Percentiles rank a stretch among this genome's conserved stretches.
These are phyloP conservation scores for Anethum foeniculum DNA, from an alignment of 140 eudicot species.

Conservation along the genomic window DNA sequence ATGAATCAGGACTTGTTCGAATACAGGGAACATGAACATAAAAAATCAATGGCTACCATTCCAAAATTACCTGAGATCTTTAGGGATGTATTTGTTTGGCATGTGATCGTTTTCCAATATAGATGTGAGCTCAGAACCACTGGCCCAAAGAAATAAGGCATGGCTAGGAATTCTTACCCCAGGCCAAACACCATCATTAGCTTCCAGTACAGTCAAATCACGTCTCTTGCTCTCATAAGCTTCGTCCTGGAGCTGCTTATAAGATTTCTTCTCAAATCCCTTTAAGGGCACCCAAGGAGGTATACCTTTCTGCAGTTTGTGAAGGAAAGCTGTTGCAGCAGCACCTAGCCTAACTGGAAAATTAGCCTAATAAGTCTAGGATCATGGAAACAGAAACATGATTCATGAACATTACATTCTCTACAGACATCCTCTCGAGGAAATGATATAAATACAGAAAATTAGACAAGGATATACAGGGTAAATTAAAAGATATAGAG, in stretches of 20 bases:
- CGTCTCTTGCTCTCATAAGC: slow-evolving; percentile 83
- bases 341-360: slow-evolving; percentile 76
- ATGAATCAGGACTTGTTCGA: not conserved
- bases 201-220: slow-evolving; percentile 87
- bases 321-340: slow-evolving; percentile 76
- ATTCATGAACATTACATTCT: not conserved
- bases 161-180: slow-evolving; percentile 83
- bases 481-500: not conserved
- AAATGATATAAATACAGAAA: not conserved
- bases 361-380: slow-evolving; percentile 5
- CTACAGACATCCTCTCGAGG: too few relatives aligned
- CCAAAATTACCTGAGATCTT: slow-evolving; percentile 61
- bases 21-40: not conserved
- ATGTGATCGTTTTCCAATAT: slow-evolving; percentile 78
- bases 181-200: slow-evolving; percentile 91
- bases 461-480: not conserved
- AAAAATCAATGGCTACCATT: not conserved
- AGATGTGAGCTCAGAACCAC: slow-evolving; percentile 81
- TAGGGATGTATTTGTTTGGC: slow-evolving; percentile 83
- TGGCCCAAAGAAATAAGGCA: slow-evolving; percentile 88
- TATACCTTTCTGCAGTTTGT: slow-evolving; percentile 77
- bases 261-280: slow-evolving; percentile 67
- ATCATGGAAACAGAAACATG: not conserved
- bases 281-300: slow-evolving; percentile 88
- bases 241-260: slow-evolving; percentile 77